Base-by-base conservation (phyloP, 192 early-diverging fungal genomes). In the Gaertneriomyces sp. region DNA sequence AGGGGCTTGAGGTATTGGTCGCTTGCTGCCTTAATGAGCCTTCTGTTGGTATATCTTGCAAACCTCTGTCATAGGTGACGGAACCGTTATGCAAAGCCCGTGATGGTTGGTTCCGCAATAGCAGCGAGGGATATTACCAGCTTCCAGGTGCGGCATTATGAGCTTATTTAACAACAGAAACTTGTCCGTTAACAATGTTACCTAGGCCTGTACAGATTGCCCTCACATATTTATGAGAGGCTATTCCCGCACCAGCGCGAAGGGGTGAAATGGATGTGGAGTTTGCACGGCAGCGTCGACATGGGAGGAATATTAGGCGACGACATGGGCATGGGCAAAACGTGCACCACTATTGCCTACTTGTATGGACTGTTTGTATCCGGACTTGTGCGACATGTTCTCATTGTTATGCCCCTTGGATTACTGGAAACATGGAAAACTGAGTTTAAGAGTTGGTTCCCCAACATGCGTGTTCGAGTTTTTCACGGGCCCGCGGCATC, bases 311-410 rank as follows among this genome's bases (percentile, higher is more conserved):
- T 68, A 12, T 50, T 68, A 1, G 66, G 58, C 6, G 66, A 68
- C 47, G 66, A 68, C 44, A 68, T 68, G 66, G 66, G 66, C 8
- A 68, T 68, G 61, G 66, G 66, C 19, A 68, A 68, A 42, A 68
- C 66, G 25, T 60, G 58, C 47, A 56, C 58, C 33, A 47, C 60
- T 40, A 61, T 68, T 6, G 43, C 57, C 4, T 68, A 41, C 39
- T 46, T 68, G 12, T 44, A 20, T 41, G 66, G 66, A 19, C 40
- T 68, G 7, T 68, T 68, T 17, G 38, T 49, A n/a, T 68, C 56
- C 6, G 66, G 66, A 47, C 47, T 45, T n/a, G 42, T 44, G 39
- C 66, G 66, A 6, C 57, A 68, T 39, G 25, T 68, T 61, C 42
- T 68, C 11, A 68, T 68, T 12, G 66, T 33, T 10, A 68, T 68